phyloP scores from a whole-genome alignment of 352 stramenopile species.

The Phytophthora tubulina region DNA sequence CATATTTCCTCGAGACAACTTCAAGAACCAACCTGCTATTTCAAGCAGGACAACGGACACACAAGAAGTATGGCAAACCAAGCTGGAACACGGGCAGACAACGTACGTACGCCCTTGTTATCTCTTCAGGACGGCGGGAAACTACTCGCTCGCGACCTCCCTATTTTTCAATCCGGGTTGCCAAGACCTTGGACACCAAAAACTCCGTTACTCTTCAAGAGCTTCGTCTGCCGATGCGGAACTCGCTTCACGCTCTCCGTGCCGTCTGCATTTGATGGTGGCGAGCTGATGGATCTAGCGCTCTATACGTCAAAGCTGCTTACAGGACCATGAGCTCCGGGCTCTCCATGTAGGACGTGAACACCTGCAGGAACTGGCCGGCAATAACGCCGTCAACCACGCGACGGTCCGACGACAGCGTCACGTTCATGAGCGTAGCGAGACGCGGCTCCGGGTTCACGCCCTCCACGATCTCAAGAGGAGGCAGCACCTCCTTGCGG shows the following conservation, averaged over 20 bases:
- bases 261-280: constrained; percentile 37
- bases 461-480: constrained; percentile 49
- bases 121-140: constrained; percentile 29
- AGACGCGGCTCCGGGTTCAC: constrained; percentile 88
- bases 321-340: constrained; percentile 91
- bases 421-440: constrained; percentile 96
- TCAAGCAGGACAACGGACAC: constrained; percentile 31
- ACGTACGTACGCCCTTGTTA: constrained; percentile 42
- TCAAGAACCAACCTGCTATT: constrained; percentile 36
- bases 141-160: constrained; percentile 23
- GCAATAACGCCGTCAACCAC: constrained; percentile 98
- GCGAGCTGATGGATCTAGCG: constrained; percentile 36
- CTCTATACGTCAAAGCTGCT: constrained; percentile 30
- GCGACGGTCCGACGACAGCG: constrained; percentile 96
- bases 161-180: constrained; percentile 20
- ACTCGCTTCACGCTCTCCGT: constrained; percentile 30
- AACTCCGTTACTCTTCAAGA: constrained; percentile 14
- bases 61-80: constrained; percentile 4
- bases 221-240: constrained; percentile 8
- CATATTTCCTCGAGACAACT: constrained; percentile 12
- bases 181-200: background rate
- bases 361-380: constrained; percentile 95
- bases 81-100: constrained; percentile 27
- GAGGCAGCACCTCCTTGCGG: constrained; percentile 85
- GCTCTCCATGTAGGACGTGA: constrained; percentile 97